Evolutionary conservation across 768 basidiomycete genomes (phyloP).

Genomic region (Termitomyces sp.): DNA sequence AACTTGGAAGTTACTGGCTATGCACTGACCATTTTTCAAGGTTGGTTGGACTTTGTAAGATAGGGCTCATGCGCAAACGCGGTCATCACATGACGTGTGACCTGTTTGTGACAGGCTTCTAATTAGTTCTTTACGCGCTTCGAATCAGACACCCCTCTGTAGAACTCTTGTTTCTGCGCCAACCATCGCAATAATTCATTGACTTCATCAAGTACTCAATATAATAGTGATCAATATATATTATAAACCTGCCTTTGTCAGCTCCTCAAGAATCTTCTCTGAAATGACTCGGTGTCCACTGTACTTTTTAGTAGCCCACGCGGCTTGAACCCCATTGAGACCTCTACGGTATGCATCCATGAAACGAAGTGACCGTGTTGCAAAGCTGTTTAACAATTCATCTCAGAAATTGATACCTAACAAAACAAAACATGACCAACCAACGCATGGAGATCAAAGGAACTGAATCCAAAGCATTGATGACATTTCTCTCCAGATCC

Average conservation of each 20-base stretch:
- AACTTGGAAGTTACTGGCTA: too few species aligned
- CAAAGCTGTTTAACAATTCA: background rate
- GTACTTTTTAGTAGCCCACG: background rate
- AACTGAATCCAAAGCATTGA: background rate
- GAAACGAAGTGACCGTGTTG: background rate
- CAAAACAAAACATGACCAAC: background rate
- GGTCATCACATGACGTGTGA: too few species aligned
- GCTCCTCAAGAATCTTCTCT: background rate
- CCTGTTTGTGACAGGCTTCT: background rate
- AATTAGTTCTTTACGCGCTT: background rate
- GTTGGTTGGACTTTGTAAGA: too few species aligned
- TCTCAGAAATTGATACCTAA: background rate
- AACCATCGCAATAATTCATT: background rate
- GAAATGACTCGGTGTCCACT: background rate
- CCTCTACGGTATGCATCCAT: background rate
- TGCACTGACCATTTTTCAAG: too few species aligned
- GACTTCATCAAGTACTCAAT: background rate
- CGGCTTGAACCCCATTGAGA: background rate
- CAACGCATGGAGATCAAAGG: background rate
- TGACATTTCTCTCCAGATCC: constrained; percentile 26
- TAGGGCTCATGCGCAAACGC: too few species aligned
- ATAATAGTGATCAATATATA: background rate
- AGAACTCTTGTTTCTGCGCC: background rate
- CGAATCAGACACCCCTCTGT: too few species aligned
- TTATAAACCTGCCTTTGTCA: background rate